Conservation (phyloP, 208 protist species). For the Crithidia expoeki region DNA sequence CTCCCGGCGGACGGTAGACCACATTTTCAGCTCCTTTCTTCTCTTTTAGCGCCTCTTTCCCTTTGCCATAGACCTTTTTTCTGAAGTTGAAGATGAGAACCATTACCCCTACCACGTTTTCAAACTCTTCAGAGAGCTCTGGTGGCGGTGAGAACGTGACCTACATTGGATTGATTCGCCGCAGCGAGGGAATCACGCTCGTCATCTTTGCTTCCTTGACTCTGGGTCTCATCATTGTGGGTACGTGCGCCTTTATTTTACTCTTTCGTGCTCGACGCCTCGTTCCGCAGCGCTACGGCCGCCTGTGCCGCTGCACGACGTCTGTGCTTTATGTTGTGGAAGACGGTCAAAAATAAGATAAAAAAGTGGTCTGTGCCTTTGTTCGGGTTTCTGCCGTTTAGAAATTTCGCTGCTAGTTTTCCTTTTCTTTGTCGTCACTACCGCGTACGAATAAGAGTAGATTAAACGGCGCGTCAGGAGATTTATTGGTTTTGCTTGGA, state of each 20-base stretch:
- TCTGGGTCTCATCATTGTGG: slow-evolving; percentile 37
- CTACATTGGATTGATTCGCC: slow-evolving; percentile 35
- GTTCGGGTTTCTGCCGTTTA: neutral
- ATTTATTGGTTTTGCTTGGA: too few relatives aligned
- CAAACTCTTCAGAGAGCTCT: neutral
- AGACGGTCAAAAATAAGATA: neutral
- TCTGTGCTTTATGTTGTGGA: neutral
- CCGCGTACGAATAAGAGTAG: too few relatives aligned
- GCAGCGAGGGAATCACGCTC: slow-evolving; percentile 37
- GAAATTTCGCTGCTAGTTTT: too few relatives aligned
- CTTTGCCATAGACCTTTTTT: neutral
- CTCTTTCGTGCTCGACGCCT: slow-evolving; percentile 29
- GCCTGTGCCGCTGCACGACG: slow-evolving; percentile 21
- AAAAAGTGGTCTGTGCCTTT: neutral
- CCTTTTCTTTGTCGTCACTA: too few relatives aligned
- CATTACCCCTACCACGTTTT: neutral
- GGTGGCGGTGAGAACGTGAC: slow-evolving; percentile 1
- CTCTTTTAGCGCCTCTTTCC: neutral
- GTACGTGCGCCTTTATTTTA: slow-evolving; percentile 27
- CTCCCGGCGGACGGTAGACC: neutral
- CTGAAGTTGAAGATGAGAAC: neutral
- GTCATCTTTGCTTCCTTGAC: slow-evolving; percentile 45
- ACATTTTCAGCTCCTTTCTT: neutral
- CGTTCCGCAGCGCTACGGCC: slow-evolving; percentile 30
- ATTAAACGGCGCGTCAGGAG: too few relatives aligned